These are phyloP conservation scores for Neofusicoccum sp. DNA, from an alignment of 2,329 filamentous ascomycete genomes.

Conservation along the genomic window DNA sequence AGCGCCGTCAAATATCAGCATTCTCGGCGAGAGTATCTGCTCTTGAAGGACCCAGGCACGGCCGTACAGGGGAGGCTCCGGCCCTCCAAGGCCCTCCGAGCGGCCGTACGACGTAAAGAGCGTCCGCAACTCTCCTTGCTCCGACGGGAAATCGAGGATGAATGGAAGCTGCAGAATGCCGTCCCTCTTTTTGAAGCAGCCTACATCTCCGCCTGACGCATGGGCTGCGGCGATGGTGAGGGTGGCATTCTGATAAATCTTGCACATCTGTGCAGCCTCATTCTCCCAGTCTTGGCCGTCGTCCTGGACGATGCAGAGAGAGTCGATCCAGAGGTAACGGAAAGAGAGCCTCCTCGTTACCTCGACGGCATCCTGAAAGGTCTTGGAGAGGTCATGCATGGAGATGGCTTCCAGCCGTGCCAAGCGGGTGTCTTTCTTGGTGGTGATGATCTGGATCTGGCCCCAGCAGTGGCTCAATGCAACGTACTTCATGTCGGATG, in stretches of 20 bases:
- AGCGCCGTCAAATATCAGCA: neutral
- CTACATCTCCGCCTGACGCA: neutral
- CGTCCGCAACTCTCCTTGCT: neutral
- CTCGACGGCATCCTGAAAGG: constrained; percentile 14
- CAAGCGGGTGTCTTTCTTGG: neutral
- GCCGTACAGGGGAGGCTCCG: neutral
- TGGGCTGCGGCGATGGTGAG: constrained; percentile 1
- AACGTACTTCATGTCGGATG: neutral
- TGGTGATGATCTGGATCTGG: neutral
- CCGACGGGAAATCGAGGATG: neutral
- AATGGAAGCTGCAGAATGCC: neutral
- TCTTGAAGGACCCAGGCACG: constrained; percentile 13
- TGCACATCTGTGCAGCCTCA: constrained; percentile 8
- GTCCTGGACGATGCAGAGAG: constrained; percentile 21
- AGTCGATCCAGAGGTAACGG: constrained; percentile 22
- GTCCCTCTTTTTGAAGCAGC: neutral
- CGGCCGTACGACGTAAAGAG: neutral
- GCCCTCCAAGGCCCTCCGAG: neutral
- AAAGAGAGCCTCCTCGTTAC: neutral
- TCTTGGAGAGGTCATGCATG: neutral
- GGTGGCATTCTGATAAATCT: neutral
- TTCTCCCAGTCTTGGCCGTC: constrained; percentile 6
- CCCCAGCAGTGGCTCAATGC: constrained; percentile 16
- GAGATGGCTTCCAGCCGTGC: neutral
- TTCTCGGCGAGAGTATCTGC: neutral